phyloP scores from a whole-genome alignment of 192 early-diverging fungal genomes.

The Coemansia sp. region DNA sequence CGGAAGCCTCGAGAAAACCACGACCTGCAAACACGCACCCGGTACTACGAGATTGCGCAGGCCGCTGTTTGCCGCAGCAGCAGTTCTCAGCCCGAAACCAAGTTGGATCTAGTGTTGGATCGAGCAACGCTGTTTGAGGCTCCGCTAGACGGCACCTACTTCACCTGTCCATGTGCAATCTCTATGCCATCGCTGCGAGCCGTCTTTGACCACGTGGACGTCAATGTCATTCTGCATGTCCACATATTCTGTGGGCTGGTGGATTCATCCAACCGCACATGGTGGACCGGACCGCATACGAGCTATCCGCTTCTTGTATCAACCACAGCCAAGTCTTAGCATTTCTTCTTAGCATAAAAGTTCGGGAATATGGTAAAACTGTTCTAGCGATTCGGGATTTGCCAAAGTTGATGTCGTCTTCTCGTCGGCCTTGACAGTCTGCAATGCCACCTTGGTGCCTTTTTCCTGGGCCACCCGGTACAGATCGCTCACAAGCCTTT shows the following conservation, averaged over 20 bases:
- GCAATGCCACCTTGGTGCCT: conserved; percentile 57
- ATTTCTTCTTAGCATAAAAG: conserved; percentile 10
- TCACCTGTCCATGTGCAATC: conserved; percentile 40
- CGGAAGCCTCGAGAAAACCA: conserved; percentile 13
- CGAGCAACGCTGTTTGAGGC: conserved; percentile 32
- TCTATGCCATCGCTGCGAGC: conserved; percentile 28
- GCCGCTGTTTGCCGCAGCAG: not conserved
- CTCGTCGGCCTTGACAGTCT: conserved; percentile 61
- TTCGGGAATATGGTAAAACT: conserved; percentile 79
- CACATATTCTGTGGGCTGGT: conserved; percentile 38
- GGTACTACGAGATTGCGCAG: conserved; percentile 23
- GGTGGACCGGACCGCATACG: conserved; percentile 40
- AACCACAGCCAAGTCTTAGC: conserved; percentile 26
- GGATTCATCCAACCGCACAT: conserved; percentile 12
- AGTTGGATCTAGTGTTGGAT: conserved; percentile 10
- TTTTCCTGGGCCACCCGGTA: conserved; percentile 36
- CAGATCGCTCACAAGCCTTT: conserved; percentile 58
- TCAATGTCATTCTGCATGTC: conserved; percentile 16
- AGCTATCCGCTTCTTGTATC: conserved; percentile 47
- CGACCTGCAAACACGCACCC: conserved; percentile 17
- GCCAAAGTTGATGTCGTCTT: conserved; percentile 79
- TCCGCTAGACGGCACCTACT: conserved; percentile 30
- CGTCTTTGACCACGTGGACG: conserved; percentile 21
- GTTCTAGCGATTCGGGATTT: conserved; percentile 84
- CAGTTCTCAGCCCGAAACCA: no score